Evolutionary conservation across 495 filamentous ascomycete species (phyloP), one percentile per base, ranked within the genome.

Genomic region (Eremomyces bilateralis): DNA sequence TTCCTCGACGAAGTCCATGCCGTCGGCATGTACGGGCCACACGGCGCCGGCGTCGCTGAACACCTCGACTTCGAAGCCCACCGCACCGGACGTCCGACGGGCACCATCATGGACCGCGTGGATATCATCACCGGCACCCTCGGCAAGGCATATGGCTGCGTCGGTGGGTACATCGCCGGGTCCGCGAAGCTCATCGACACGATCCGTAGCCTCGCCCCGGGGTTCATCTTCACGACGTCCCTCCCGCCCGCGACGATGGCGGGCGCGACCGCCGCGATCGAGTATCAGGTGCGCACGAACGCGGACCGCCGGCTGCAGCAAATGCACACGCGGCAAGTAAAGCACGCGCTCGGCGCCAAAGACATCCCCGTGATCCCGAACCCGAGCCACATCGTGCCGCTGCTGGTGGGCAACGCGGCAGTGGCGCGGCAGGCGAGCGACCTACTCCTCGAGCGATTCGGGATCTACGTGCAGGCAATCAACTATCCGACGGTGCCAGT

Each of bases 331-430:
- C 75, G 80, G 28, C 79, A 80, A 3, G 82, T 93, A 25, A 95
- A 95, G 55, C 67, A 76, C 27, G 64, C 73, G 0, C 59, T 97
- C 28, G 63, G 63, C 42, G 74, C 65, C 2, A 62, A 69, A 35
- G 75, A 85, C 48, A 92, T 97, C 40, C 88, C 88, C n/a, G 90
- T 97, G 25, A 94, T 97, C 35, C 88, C 88, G 13, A 97, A 97
- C 54, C 90, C 88, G 0, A 82, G 74, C 16, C 88, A 97, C 58
- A 97, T 97, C 54, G 65, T 97, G 34, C 88, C 88, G 10, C 68
- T 94, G 29, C 65, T 97, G 4, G 88, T 97, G 29, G 88, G 88
- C 21, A 81, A 85, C 47, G 88, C 90, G 21, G 84, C 84, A 53
- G 60, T 91, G n/a, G 88, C 88, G 29, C 90, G 82, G 59, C 57